Conservation (phyloP, 768 basidiomycete genomes). For the Agaricus sinodeliciosus region DNA sequence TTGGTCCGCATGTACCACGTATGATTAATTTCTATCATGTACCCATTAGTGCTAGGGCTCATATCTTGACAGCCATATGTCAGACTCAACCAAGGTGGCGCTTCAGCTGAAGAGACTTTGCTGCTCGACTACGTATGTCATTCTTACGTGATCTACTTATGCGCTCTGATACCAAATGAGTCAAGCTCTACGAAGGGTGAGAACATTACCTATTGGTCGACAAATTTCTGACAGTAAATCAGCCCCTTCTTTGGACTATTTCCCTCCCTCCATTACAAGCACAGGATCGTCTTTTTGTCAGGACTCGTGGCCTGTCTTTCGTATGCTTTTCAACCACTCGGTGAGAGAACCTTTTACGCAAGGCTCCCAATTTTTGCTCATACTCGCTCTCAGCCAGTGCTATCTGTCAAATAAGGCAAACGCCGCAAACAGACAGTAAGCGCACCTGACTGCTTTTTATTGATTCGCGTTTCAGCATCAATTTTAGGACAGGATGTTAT, state of each 20-base stretch:
- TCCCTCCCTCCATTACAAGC: conserved; percentile 41
- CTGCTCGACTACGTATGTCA: conserved; percentile 56
- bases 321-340: conserved; percentile 51
- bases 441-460: not conserved
- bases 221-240: conserved; percentile 6
- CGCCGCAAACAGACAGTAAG: conserved; percentile 19
- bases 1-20: conserved; percentile 55
- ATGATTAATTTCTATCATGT: conserved; percentile 11
- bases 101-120: conserved; percentile 51
- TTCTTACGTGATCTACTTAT: not conserved
- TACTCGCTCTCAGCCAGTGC: conserved; percentile 29
- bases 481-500: conserved; percentile 30
- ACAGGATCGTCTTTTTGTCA: conserved; percentile 49
- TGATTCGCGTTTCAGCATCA: not conserved
- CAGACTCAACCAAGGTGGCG: conserved; percentile 43
- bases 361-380: not conserved
- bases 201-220: not conserved
- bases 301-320: conserved; percentile 38
- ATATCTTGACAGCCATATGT: conserved; percentile 51
- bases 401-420: conserved; percentile 31
- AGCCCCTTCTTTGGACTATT: conserved; percentile 41
- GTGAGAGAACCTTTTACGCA: conserved; percentile 24
- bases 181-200: conserved; percentile 40
- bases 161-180: not conserved
- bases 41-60: not conserved